Evolutionary conservation across 2,329 filamentous ascomycete species (phyloP), one percentile per base, ranked within the genome.

Genomic region (Exophiala sp.): DNA sequence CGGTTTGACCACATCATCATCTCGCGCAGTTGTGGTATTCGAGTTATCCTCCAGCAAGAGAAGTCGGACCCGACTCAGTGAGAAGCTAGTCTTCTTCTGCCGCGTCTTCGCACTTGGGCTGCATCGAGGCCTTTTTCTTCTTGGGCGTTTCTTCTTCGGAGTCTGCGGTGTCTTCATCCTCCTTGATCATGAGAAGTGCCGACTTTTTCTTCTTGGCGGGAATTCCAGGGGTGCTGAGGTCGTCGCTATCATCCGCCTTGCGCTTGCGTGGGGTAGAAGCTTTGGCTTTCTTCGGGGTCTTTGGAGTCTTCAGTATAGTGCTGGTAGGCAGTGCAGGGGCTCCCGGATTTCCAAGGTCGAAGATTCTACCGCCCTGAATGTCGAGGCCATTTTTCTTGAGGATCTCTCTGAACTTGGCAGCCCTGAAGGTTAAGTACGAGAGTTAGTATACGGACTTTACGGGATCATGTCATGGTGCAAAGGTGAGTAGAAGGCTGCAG

Each of bases 121-220:
- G 34, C 5, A 5, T 16, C 11, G 14, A 34, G 7, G 14, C 30
- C 14, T 8, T n/a, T n/a, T 24, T 41, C 22, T 41, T 41, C 13
- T 6, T 14, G n/a, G n/a, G n/a, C n/a, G n/a, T n/a, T n/a, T n/a
- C n/a, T n/a, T n/a, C n/a, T n/a, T n/a, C n/a, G n/a, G n/a, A n/a
- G n/a, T n/a, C n/a, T n/a, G n/a, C n/a, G n/a, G n/a, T n/a, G n/a
- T n/a, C 10, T 14, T 41, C n/a, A 19, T 40, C 41, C 9, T 19
- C 34, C 10, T 38, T 35, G 16, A 11, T 29, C 6, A 45, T 30
- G 21, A 30, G 9, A 6, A 14, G n/a, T 29, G 23, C 23, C n/a
- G 41, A 22, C 22, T 46, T 45, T 32, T 46, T 50, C 41, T 41
- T 30, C 35, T 51, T 46, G n/a, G 14, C 43, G 16, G 43, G 10